A percentile compares a stretch with the other conserved stretches of the same genome.
These are phyloP conservation scores for Suillus subluteus DNA, from an alignment of 768 basidiomycete genomes.

Conservation along the genomic window DNA sequence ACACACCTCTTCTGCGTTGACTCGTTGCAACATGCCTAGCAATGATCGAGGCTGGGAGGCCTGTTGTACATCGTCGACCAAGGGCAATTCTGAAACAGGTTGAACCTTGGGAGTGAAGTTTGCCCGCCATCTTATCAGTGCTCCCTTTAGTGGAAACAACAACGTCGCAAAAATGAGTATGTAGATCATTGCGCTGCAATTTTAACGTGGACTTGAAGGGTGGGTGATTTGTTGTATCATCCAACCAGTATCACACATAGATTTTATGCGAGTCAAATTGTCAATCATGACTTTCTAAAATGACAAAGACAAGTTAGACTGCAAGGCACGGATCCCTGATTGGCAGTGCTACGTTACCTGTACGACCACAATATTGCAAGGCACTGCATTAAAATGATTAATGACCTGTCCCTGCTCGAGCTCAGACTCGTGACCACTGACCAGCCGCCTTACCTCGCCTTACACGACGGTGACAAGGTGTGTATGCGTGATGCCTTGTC, in stretches of 20 bases:
- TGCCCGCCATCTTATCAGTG: conserved; percentile 8
- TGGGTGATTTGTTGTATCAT: background rate
- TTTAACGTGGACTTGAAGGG: background rate
- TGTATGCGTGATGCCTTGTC: no score
- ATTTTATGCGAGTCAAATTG: background rate
- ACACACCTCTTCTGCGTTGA: conserved; percentile 1
- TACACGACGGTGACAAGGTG: no score
- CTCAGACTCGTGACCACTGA: no score
- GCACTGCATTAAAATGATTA: background rate
- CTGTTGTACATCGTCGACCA: background rate
- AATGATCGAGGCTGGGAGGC: background rate
- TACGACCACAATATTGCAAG: background rate
- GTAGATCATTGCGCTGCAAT: background rate
- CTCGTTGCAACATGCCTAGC: background rate
- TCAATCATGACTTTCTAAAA: background rate
- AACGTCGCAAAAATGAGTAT: background rate
- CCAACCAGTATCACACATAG: background rate
- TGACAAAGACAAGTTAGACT: background rate
- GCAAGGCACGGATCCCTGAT: background rate
- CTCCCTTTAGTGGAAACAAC: conserved; percentile 7
- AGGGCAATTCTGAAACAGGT: background rate
- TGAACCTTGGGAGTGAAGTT: conserved; percentile 7
- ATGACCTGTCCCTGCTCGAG: background rate
- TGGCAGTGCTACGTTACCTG: background rate
- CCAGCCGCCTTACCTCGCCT: no score